Conservation (phyloP, 2,329 filamentous ascomycete genomes). For the Epicoccum nigrum region DNA sequence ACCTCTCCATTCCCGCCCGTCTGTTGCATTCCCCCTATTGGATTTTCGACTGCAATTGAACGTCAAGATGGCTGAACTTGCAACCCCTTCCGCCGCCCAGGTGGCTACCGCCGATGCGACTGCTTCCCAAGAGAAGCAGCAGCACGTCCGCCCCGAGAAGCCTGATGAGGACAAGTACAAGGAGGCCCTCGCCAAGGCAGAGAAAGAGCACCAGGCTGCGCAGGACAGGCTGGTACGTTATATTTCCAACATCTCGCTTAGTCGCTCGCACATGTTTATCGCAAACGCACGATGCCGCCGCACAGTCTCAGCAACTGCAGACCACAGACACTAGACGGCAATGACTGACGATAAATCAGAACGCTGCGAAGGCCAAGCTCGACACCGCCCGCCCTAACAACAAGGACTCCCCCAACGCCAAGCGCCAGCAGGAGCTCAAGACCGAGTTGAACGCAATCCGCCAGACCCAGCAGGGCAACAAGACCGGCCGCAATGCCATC, state of each 20-base stretch:
- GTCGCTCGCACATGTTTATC: conserved; percentile 5
- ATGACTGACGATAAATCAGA: conserved; percentile 59
- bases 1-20: conserved; percentile 14
- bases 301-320: conserved; percentile 20
- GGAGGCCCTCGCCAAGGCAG: conserved; percentile 75
- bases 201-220: conserved; percentile 82
- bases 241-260: conserved; percentile 11
- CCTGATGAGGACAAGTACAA: conserved; percentile 88
- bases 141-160: conserved; percentile 72
- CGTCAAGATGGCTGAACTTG: conserved; percentile 46
- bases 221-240: conserved; percentile 71
- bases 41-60: conserved; percentile 26
- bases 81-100: conserved; percentile 46
- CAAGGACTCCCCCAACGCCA: conserved; percentile 77
- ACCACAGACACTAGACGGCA: background rate
- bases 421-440: conserved; percentile 86
- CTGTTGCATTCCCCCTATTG: conserved; percentile 24
- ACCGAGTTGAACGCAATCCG: conserved; percentile 83
- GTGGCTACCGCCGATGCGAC: conserved; percentile 41
- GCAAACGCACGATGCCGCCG: conserved; percentile 12
- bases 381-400: conserved; percentile 82
- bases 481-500: conserved; percentile 77
- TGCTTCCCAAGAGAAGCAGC: conserved; percentile 45
- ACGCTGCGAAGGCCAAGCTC: conserved; percentile 85
- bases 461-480: conserved; percentile 84